A percentile compares a stretch with the other conserved stretches of the same genome.
phyloP scores from a whole-genome alignment of 2,329 filamentous ascomycete species.

The Remersonia thermophila region DNA sequence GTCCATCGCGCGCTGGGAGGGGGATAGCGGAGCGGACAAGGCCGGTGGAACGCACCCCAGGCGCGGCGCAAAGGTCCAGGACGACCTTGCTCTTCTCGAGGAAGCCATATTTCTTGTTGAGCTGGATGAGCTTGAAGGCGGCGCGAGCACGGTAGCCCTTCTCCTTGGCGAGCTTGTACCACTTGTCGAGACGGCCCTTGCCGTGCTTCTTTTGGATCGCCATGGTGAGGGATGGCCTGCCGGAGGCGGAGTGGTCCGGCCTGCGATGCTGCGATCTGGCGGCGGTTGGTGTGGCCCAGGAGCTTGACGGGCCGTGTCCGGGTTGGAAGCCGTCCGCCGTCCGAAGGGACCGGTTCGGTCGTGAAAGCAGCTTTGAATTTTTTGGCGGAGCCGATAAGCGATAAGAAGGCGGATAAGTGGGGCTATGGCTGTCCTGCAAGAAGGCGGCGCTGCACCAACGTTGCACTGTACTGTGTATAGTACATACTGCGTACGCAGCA shows the following conservation, averaged over 20 bases:
- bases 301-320: neutral
- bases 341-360: no score
- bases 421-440: neutral
- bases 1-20: no score
- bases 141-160: constrained; percentile 94
- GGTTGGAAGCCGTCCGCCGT: no score
- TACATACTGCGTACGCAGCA: no score
- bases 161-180: constrained; percentile 97
- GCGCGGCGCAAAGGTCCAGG: constrained; percentile 93
- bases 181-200: constrained; percentile 97
- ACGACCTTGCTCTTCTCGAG: constrained; percentile 93
- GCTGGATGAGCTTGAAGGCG: constrained; percentile 93
- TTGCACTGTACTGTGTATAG: no score
- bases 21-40: neutral
- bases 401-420: neutral
- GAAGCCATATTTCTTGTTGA: constrained; percentile 99
- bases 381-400: constrained; percentile 10
- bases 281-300: constrained; percentile 2
- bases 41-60: constrained; percentile 51
- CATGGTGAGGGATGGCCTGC: constrained; percentile 40
- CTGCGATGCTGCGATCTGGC: neutral
- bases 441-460: no score
- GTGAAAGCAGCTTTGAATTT: neutral
- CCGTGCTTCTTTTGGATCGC: constrained; percentile 98
- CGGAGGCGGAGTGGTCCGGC: constrained; percentile 2